phyloP scores from a whole-genome alignment of 139 green algal species.

The Axilococcus clingmanii region DNA sequence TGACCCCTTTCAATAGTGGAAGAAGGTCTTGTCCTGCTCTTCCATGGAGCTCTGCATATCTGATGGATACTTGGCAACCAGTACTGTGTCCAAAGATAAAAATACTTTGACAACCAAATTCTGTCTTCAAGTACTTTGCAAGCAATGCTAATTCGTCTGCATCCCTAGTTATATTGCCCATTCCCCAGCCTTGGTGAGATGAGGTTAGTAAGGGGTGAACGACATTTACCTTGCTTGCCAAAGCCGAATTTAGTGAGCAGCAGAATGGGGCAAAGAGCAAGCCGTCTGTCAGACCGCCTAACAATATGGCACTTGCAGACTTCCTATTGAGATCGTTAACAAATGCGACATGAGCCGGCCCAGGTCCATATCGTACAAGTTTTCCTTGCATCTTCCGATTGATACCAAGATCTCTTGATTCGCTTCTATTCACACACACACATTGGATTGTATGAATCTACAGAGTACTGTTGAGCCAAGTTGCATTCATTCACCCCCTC shows the following conservation, averaged over 20 bases:
- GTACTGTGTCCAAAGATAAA: conserved; percentile 63
- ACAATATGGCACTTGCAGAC: too few relatives aligned
- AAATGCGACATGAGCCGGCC: too few relatives aligned
- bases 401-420: too few relatives aligned
- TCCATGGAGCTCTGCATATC: conserved; percentile 24
- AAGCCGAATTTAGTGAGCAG: conserved; percentile 4
- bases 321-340: too few relatives aligned
- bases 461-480: too few relatives aligned
- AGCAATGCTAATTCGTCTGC: conserved; percentile 32
- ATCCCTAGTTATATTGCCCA: conserved; percentile 47
- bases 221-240: conserved; percentile 25
- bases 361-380: too few relatives aligned
- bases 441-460: too few relatives aligned
- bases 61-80: conserved; percentile 62
- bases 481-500: too few relatives aligned
- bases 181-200: conserved; percentile 52
- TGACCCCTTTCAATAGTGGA: conserved; percentile 19
- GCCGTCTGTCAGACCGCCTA: conserved; percentile 50
- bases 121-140: neutral
- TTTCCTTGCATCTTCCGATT: too few relatives aligned
- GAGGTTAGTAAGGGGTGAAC: conserved; percentile 49
- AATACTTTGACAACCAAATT: conserved; percentile 19
- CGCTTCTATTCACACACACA: too few relatives aligned
- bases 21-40: neutral
- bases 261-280: conserved; percentile 50